A percentile compares a stretch with the other conserved stretches of the same genome.
Evolutionary conservation across 2,329 filamentous ascomycete species (phyloP).

Genomic region (Phialocephala subalpina): DNA sequence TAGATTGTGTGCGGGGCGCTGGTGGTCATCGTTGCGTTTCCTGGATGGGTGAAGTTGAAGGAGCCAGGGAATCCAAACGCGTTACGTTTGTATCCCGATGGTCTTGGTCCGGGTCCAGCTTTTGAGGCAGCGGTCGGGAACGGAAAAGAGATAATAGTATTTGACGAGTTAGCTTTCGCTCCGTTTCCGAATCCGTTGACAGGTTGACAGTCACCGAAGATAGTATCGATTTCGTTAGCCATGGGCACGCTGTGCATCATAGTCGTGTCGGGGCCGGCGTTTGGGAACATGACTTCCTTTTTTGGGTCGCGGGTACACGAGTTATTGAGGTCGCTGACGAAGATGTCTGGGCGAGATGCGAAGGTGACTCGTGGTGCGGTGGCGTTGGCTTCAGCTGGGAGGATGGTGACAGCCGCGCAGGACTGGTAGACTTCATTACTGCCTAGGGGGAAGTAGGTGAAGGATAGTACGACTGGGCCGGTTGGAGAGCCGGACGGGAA

Average conservation of each 20-base stretch:
- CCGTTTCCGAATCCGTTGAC: slow-evolving; percentile 11
- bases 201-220: neutral
- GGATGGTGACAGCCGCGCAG: neutral
- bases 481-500: neutral
- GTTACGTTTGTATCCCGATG: neutral
- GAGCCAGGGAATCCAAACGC: neutral
- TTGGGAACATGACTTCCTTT: slow-evolving; percentile 5
- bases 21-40: neutral
- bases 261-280: neutral
- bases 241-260: slow-evolving; percentile 1
- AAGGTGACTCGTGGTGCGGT: neutral
- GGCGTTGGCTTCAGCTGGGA: neutral
- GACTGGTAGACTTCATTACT: neutral
- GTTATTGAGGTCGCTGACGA: neutral
- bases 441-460: neutral
- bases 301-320: neutral
- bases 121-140: neutral
- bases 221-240: neutral
- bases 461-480: neutral
- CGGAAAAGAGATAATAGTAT: neutral
- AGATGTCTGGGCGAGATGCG: slow-evolving; percentile 6
- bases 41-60: neutral
- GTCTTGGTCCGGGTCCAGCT: no score
- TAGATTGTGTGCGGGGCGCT: neutral
- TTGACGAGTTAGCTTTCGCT: neutral